Conservation (phyloP, 208 protist species). For the Trypanosoma caninum region DNA sequence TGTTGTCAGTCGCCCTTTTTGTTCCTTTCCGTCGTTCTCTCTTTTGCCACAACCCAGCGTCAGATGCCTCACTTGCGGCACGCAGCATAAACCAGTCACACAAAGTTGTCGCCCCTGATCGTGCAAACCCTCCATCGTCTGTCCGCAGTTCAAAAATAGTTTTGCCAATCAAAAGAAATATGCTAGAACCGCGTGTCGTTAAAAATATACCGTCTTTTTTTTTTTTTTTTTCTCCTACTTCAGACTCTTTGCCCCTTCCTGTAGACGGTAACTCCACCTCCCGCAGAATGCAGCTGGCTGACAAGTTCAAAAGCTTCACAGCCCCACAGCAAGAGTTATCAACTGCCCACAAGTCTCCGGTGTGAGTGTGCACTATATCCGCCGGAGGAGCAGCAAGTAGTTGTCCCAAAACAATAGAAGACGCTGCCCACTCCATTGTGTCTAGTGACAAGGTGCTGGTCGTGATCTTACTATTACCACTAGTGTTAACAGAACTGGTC, state of each 20-base stretch:
- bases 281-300: neutral
- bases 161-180: constrained; percentile 13
- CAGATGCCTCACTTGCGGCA: neutral
- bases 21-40: neutral
- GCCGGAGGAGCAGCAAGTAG: neutral
- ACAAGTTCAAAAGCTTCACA: constrained; percentile 1
- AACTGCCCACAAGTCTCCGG: constrained; percentile 1
- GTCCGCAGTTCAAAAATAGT: neutral
- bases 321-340: neutral
- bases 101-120: neutral
- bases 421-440: constrained; percentile 13
- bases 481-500: neutral
- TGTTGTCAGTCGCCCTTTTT: neutral
- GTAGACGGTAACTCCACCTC: neutral
- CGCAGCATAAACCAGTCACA: constrained; percentile 23
- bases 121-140: neutral
- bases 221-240: no score
- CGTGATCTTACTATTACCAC: neutral
- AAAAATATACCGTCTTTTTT: neutral
- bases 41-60: neutral
- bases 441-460: constrained; percentile 1
- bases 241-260: neutral
- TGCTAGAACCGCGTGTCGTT: neutral
- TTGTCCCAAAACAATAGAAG: neutral
- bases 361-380: constrained; percentile 4